A percentile compares a stretch with the other conserved stretches of the same genome.
phyloP scores from a whole-genome alignment of 805 yeast species.

The Candida pini region DNA sequence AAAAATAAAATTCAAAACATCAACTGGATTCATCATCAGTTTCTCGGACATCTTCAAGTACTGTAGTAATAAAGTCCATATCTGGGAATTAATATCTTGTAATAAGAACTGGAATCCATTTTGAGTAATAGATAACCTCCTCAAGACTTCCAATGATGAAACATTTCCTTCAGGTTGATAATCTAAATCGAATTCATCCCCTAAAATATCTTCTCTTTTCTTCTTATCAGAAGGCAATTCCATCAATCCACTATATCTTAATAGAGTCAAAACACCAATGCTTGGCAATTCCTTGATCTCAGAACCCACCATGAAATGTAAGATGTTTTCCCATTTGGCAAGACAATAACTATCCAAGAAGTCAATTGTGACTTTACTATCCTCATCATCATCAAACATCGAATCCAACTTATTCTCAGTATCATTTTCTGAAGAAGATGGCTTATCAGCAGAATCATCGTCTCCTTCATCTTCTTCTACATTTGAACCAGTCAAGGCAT shows the following conservation, averaged over 20 bases:
- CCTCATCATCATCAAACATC: conserved; percentile 63
- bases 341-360: conserved; percentile 78
- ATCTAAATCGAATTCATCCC: conserved; percentile 15
- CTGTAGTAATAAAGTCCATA: conserved; percentile 87
- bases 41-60: conserved; percentile 81
- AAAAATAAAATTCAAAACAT: conserved; percentile 87
- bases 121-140: conserved; percentile 66
- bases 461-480: conserved; percentile 4
- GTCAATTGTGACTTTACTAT: conserved; percentile 52
- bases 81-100: conserved; percentile 90
- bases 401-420: conserved; percentile 12
- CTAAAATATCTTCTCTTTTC: conserved; percentile 22
- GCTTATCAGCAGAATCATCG: conserved; percentile 1
- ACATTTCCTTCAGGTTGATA: conserved; percentile 14
- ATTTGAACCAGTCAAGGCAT: conserved; percentile 71
- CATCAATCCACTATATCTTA: conserved; percentile 83
- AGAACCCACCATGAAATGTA: conserved; percentile 97
- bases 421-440: conserved; percentile 1
- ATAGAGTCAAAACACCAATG: conserved; percentile 70
- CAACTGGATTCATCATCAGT: conserved; percentile 91
- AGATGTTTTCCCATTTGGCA: conserved; percentile 87
- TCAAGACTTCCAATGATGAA: conserved; percentile 16
- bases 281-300: conserved; percentile 66
- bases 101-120: conserved; percentile 90
- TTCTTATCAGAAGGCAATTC: conserved; percentile 44